A percentile compares a stretch with the other conserved stretches of the same genome.
Evolutionary conservation across 331 rosid genomes (phyloP).

Genomic region (Cydonia oblonga): DNA sequence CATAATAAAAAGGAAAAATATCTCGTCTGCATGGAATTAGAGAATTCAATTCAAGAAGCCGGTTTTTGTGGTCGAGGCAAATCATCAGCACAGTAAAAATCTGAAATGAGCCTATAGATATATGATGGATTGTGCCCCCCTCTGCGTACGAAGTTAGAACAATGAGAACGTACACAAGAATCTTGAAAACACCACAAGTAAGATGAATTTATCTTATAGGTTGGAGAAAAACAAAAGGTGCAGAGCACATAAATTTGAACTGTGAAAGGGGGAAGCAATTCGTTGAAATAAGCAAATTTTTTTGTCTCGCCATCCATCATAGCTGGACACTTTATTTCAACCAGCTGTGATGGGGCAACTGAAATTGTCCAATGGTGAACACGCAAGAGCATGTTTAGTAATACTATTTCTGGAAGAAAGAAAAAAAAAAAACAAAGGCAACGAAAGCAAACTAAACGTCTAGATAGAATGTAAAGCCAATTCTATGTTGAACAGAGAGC

Average conservation of each 20-base stretch:
- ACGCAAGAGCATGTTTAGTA: no score
- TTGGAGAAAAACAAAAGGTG: not conserved
- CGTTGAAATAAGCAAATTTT: not conserved
- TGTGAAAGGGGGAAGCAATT: not conserved
- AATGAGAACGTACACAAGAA: not conserved
- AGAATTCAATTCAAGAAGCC: not conserved
- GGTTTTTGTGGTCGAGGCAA: not conserved
- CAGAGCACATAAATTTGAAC: not conserved
- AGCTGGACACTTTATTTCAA: not conserved
- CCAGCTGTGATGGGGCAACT: no score
- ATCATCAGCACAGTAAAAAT: conserved; percentile 2
- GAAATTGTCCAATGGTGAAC: no score
- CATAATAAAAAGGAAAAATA: not conserved
- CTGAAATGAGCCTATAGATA: conserved; percentile 4
- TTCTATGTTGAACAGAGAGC: not conserved
- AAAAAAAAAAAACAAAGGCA: not conserved
- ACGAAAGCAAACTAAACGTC: not conserved
- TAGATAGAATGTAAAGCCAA: not conserved
- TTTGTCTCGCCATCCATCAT: not conserved
- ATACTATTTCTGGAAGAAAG: no score
- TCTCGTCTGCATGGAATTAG: not conserved
- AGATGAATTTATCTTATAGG: not conserved
- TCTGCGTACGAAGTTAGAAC: not conserved
- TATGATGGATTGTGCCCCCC: conserved; percentile 7
- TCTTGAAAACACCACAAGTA: not conserved